Conservation (phyloP, 768 basidiomycete species). For the Asterophora parasitica region DNA sequence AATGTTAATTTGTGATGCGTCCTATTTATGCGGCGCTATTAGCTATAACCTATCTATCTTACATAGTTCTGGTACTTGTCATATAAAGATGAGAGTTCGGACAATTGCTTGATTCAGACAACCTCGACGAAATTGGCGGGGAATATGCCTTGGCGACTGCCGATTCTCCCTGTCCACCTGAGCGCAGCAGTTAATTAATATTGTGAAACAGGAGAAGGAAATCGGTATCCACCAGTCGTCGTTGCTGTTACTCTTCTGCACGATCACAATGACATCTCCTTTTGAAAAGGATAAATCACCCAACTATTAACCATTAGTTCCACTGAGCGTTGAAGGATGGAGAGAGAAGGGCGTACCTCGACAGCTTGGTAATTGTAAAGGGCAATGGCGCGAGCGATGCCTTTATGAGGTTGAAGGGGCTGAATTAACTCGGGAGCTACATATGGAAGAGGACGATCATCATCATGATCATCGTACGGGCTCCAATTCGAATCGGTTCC, state of each 20-base stretch:
- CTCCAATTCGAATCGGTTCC: not conserved
- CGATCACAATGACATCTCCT: conserved; percentile 69
- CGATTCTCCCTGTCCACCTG: conserved; percentile 77
- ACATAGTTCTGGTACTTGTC: not conserved
- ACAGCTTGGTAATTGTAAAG: conserved; percentile 70
- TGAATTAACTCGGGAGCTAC: conserved; percentile 42
- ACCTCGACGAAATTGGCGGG: conserved; percentile 85
- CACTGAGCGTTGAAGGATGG: not conserved
- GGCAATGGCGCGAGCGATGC: conserved; percentile 69
- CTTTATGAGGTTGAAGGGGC: conserved; percentile 50
- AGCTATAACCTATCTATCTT: not conserved
- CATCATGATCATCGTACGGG: conserved; percentile 1
- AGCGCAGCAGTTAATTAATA: not conserved
- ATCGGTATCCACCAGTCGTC: conserved; percentile 61
- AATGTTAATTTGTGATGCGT: not conserved
- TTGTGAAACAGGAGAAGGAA: not conserved
- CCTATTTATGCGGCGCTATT: not conserved
- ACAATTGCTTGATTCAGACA: conserved; percentile 10
- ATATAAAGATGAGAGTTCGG: not conserved
- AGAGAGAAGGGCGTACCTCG: conserved; percentile 41
- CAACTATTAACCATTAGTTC: conserved; percentile 33
- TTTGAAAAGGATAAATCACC: conserved; percentile 75
- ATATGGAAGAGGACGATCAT: conserved; percentile 20
- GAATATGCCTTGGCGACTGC: conserved; percentile 61
- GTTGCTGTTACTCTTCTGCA: conserved; percentile 61